Percentiles rank a stretch among this genome's conserved stretches.
Evolutionary conservation across 2,329 filamentous ascomycete species (phyloP).

Genomic region (Verticillium nonalfalfae): DNA sequence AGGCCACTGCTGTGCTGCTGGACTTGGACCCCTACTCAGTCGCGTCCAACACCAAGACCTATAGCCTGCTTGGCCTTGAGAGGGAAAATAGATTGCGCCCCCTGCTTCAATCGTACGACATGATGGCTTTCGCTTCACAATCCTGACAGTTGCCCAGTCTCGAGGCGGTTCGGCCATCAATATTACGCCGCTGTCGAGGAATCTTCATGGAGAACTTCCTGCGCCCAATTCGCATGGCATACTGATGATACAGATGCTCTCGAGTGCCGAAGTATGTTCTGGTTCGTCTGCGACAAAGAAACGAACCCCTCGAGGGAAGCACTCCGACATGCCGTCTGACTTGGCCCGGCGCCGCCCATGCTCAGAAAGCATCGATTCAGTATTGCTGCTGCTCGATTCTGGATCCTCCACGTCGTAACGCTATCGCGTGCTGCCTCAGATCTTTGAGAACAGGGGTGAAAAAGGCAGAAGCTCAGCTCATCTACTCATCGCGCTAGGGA

Average conservation of each 20-base stretch:
- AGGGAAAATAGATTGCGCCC: background rate
- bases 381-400: no score
- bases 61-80: background rate
- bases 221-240: no score
- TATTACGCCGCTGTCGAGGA: background rate
- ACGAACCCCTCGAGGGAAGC: no score
- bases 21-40: background rate
- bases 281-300: no score
- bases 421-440: background rate
- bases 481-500: background rate
- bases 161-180: background rate
- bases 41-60: background rate
- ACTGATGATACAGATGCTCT: no score
- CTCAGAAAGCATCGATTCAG: no score
- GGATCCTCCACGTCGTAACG: background rate
- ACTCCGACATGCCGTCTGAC: no score
- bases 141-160: background rate
- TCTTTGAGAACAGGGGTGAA: background rate
- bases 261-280: no score
- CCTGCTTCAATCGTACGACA: conserved; percentile 1
- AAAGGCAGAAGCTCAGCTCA: background rate
- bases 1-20: background rate
- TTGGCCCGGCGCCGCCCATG: no score
- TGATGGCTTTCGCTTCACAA: background rate
- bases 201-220: no score